These are phyloP conservation scores for Exserohilum rostratum DNA, from an alignment of 2,329 filamentous ascomycete genomes.

Conservation along the genomic window DNA sequence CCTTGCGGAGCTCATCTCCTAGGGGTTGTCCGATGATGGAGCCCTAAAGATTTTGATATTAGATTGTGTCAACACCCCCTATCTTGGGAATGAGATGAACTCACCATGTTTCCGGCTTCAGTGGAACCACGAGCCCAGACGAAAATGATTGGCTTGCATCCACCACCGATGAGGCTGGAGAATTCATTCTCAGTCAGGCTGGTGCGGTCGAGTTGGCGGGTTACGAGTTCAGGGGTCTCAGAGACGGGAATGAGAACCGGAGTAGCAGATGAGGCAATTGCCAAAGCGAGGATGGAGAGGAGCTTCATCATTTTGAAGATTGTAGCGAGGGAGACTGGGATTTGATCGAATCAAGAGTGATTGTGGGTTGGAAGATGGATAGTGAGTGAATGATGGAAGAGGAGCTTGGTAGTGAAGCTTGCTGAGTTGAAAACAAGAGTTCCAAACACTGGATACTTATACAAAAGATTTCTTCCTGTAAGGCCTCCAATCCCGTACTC, in stretches of 20 bases:
- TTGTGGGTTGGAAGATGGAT: background rate
- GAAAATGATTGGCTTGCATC: conserved; percentile 5
- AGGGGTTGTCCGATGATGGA: conserved; percentile 5
- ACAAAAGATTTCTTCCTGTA: background rate
- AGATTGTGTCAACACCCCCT: too few relatives aligned
- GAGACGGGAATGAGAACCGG: background rate
- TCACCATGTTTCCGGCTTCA: conserved; percentile 7
- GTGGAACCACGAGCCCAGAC: conserved; percentile 8
- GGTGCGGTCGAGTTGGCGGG: conserved; percentile 4
- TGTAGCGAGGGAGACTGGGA: background rate
- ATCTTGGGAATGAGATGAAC: too few relatives aligned
- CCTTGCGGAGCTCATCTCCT: conserved; percentile 4
- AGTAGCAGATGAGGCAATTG: background rate
- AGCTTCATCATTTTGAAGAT: background rate
- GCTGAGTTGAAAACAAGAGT: background rate
- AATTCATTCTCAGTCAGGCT: conserved; percentile 3
- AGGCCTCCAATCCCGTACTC: too few relatives aligned
- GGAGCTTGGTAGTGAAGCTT: conserved; percentile 1
- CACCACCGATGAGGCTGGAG: background rate
- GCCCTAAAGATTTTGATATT: background rate
- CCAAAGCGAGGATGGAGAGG: conserved; percentile 3
- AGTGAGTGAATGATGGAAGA: conserved; percentile 1
- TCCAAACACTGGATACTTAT: background rate
- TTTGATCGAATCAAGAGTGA: background rate
- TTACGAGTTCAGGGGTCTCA: background rate